These are phyloP conservation scores for Phytophthora sojae DNA, from an alignment of 352 stramenopile species.

Conservation along the genomic window DNA sequence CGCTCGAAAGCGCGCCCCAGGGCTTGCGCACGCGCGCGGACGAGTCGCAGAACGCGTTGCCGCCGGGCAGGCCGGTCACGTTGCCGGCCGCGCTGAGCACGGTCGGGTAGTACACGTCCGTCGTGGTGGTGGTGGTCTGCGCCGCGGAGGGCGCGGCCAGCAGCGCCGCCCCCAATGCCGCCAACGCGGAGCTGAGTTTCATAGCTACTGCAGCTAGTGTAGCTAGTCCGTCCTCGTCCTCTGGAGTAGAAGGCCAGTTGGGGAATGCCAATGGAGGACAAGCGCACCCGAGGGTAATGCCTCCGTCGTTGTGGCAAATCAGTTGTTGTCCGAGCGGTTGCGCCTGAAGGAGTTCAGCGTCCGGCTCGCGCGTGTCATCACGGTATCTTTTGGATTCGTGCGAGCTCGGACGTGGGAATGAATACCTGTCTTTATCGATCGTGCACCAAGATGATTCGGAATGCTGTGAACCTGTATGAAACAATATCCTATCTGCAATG, in stretches of 20 bases:
- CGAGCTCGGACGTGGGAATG: background rate
- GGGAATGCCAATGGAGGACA: constrained; percentile 16
- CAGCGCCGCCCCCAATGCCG: constrained; percentile 12
- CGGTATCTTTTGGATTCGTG: background rate
- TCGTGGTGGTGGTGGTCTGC: constrained; percentile 35
- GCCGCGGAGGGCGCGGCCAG: constrained; percentile 11
- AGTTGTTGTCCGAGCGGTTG: constrained; percentile 1
- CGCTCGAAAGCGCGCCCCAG: constrained; percentile 48
- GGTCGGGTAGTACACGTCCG: constrained; percentile 39
- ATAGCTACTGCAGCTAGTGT: constrained; percentile 8
- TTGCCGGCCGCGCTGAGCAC: constrained; percentile 51
- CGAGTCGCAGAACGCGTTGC: constrained; percentile 52
- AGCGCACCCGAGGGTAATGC: too few relatives aligned
- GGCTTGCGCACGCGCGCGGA: constrained; percentile 56
- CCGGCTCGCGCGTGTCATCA: background rate
- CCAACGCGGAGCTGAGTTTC: constrained; percentile 23
- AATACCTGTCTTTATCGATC: background rate
- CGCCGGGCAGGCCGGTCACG: constrained; percentile 56
- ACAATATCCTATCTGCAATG: too few relatives aligned
- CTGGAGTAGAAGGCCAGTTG: constrained; percentile 25
- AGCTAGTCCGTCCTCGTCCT: constrained; percentile 16
- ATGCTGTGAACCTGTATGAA: too few relatives aligned
- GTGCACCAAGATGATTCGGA: too few relatives aligned
- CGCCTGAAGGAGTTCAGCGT: background rate
- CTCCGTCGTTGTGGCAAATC: constrained; percentile 10